phyloP scores from a whole-genome alignment of 2,329 filamentous ascomycete species.

The Aureobasidium namibiae region DNA sequence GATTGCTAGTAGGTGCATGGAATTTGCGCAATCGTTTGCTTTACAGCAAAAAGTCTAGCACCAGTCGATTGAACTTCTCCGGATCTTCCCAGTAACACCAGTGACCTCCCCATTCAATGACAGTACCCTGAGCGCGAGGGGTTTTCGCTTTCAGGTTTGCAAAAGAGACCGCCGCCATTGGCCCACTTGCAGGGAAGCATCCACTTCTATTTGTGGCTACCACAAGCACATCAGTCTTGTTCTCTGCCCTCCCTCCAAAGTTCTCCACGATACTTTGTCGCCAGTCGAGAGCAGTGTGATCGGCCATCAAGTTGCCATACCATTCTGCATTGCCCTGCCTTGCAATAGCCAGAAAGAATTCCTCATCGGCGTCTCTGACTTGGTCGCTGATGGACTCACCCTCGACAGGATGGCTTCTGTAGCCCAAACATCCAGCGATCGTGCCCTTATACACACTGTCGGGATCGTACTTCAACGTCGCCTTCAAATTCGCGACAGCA shows the following conservation, averaged over 20 bases:
- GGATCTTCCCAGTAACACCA: slow-evolving; percentile 6
- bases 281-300: slow-evolving; percentile 2
- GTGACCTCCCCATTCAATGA: not conserved
- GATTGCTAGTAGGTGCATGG: too few species aligned
- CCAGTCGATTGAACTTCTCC: not conserved
- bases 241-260: not conserved
- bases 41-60: not conserved
- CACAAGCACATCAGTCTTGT: not conserved
- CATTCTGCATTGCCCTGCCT: not conserved
- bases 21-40: too few species aligned
- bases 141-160: not conserved
- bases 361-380: not conserved
- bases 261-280: slow-evolving; percentile 5
- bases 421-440: not conserved
- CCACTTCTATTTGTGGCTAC: slow-evolving; percentile 1
- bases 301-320: slow-evolving; percentile 5
- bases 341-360: slow-evolving; percentile 1
- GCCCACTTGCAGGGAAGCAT: not conserved
- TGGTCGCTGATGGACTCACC: not conserved
- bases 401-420: not conserved
- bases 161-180: not conserved
- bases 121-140: not conserved
- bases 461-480: slow-evolving; percentile 1
- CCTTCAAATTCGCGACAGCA: not conserved
- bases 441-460: slow-evolving; percentile 2